Conservation (phyloP, 371 early-diverging fungal genomes). For the Aphelidium insulamus region DNA sequence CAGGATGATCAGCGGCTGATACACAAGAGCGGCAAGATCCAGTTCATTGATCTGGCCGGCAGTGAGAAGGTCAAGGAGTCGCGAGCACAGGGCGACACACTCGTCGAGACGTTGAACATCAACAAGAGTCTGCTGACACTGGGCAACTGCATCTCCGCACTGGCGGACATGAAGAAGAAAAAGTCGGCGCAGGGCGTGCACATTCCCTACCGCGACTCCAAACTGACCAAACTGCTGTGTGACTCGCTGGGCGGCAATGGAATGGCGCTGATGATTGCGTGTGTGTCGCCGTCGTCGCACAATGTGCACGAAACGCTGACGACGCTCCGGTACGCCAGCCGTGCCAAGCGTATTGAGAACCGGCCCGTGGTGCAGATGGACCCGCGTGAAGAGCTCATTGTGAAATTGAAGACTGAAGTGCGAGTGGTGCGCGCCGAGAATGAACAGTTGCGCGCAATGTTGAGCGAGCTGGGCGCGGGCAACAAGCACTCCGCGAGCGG, state of each 20-base stretch:
- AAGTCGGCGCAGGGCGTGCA: no score
- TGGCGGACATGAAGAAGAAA: conserved; percentile 9
- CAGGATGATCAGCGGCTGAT: neutral
- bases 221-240: conserved; percentile 24
- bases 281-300: conserved; percentile 8
- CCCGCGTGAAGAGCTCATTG: conserved; percentile 6
- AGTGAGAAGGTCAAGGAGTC: conserved; percentile 15
- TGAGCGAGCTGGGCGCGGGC: neutral
- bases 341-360: conserved; percentile 10
- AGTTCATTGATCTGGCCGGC: conserved; percentile 27
- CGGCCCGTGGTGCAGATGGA: conserved; percentile 4
- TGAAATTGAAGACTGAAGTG: conserved; percentile 1
- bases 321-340: conserved; percentile 18
- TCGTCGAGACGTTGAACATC: conserved; percentile 15
- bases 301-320: conserved; percentile 16
- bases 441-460: neutral
- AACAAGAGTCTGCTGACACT: conserved; percentile 18
- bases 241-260: conserved; percentile 12
- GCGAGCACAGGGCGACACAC: conserved; percentile 7
- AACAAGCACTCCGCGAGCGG: neutral
- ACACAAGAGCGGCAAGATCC: conserved; percentile 3
- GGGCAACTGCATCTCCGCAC: conserved; percentile 13
- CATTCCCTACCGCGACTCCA: conserved; percentile 23
- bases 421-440: conserved; percentile 1
- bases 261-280: conserved; percentile 17